A percentile compares a stretch with the other conserved stretches of the same genome.
Evolutionary conservation across 1,284 basidiomycete genomes (phyloP).

Genomic region (Microbotryum scabiosae): DNA sequence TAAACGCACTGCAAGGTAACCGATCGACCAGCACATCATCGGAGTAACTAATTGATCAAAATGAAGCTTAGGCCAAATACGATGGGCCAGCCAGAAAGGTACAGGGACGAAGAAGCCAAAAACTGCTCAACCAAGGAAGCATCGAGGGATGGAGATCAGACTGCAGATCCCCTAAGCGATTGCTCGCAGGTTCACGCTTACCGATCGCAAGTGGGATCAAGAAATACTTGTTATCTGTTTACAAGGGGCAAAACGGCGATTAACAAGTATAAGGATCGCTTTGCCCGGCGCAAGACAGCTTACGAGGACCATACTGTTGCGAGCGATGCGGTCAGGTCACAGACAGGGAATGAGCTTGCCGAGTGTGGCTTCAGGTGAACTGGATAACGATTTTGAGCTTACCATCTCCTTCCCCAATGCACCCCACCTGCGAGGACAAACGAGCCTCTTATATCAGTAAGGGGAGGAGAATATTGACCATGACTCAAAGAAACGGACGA

Average conservation of each 20-base stretch:
- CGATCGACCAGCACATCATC: constrained; percentile 27
- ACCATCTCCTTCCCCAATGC: constrained; percentile 45
- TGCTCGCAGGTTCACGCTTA: constrained; percentile 41
- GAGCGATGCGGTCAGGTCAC: no score
- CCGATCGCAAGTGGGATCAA: not conserved
- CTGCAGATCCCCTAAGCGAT: constrained; percentile 8
- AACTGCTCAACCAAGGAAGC: constrained; percentile 4
- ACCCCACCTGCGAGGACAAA: constrained; percentile 48
- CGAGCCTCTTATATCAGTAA: no score
- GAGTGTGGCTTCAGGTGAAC: no score
- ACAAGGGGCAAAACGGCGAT: no score
- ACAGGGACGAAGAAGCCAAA: constrained; percentile 51
- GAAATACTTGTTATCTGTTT: not conserved
- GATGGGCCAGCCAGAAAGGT: constrained; percentile 51
- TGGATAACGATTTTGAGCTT: no score
- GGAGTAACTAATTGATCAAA: constrained; percentile 29
- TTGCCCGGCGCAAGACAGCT: no score
- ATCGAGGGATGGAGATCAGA: constrained; percentile 36
- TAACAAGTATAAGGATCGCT: no score
- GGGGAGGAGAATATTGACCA: no score
- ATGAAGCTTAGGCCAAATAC: constrained; percentile 44
- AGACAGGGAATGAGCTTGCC: no score
- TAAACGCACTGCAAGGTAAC: not conserved
- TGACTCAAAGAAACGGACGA: no score
- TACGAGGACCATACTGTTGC: no score